phyloP scores from a whole-genome alignment of 306 rosid species.

The Quercus glauca region DNA sequence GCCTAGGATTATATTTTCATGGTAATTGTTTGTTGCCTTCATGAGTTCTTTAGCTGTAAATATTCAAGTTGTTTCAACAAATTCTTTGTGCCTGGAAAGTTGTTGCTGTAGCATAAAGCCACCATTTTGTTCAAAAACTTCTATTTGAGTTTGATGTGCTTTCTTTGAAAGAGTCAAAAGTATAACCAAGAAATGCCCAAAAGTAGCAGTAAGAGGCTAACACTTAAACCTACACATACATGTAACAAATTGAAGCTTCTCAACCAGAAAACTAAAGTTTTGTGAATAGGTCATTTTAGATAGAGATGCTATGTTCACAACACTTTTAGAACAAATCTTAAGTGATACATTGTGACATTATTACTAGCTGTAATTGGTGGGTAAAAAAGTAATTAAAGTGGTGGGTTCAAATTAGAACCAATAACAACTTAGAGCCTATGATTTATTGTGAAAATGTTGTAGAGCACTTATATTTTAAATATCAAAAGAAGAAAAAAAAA shows the following conservation, averaged over 20 bases:
- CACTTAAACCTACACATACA: not conserved
- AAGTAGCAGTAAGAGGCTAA: not conserved
- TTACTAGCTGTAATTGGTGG: too few relatives aligned
- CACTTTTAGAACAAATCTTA: too few relatives aligned
- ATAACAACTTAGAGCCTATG: accelerated
- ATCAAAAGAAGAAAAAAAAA: too few relatives aligned
- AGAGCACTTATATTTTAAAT: too few relatives aligned
- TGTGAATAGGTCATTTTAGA: too few relatives aligned
- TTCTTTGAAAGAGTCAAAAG: not conserved
- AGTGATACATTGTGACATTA: too few relatives aligned
- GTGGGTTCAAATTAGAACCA: too few relatives aligned
- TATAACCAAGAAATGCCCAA: not conserved
- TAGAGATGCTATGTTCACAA: too few relatives aligned
- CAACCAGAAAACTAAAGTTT: not conserved
- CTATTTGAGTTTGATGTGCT: not conserved
- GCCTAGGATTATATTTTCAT: not conserved
- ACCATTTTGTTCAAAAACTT: not conserved
- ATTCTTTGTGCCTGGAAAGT: not conserved
- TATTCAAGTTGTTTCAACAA: not conserved
- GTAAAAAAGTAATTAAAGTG: too few relatives aligned
- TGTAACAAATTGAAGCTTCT: not conserved
- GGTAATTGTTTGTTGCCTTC: constrained; percentile 20
- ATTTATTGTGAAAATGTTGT: too few relatives aligned
- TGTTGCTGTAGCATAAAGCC: not conserved
- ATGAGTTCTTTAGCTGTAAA: not conserved